Evolutionary conservation across 495 filamentous ascomycete genomes (phyloP), one percentile per base, ranked within the genome.

Genomic region (Aspergillus coremiiformis): DNA sequence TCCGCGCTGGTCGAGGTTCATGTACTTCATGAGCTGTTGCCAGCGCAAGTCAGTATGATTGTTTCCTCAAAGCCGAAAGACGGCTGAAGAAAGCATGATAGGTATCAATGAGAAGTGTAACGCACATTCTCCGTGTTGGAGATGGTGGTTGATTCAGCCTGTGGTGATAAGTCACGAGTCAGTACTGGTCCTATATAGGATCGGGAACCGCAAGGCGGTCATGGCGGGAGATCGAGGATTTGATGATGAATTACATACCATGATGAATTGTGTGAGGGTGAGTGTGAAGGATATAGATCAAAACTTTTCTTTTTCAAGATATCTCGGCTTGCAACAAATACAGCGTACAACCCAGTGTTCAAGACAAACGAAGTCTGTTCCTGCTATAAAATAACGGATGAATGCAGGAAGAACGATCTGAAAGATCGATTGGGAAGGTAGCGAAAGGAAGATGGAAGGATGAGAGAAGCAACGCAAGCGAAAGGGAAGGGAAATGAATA

Each of bases 1-100:
- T 66, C 90, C 90, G 63, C 86, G 87, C 78, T 97, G 93, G 66
- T 89, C 84, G 57, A 98, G 87, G 60, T 78, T 73, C 72, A 92
- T 80, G 81, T 95, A 98, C 71, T 96, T 95, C 67, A 86, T 68
- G 71, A 96, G 84, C 89, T 96, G 70, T 64, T 50, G 46, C 59
- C 60, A 63, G 44, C 56, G 43, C 50, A 58, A 65, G 67, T 74
- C 61, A 74, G 70, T 74, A 71, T 69, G 51, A 56, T 51, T 61
- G 47, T 56, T 68, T 70, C 63, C 60, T 63, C 59, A 47, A 58
- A 54, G 60, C 63, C 64, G 65, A 56, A 51, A 56, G 21, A 59
- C 66, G 60, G 70, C 58, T 66, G 62, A 53, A 66, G 64, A 65
- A 63, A 59, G 54, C 44, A 62, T 59, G 53, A 52, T 62, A 55